Conservation (phyloP, 305 asterid species). For the Andrographis paniculata region DNA sequence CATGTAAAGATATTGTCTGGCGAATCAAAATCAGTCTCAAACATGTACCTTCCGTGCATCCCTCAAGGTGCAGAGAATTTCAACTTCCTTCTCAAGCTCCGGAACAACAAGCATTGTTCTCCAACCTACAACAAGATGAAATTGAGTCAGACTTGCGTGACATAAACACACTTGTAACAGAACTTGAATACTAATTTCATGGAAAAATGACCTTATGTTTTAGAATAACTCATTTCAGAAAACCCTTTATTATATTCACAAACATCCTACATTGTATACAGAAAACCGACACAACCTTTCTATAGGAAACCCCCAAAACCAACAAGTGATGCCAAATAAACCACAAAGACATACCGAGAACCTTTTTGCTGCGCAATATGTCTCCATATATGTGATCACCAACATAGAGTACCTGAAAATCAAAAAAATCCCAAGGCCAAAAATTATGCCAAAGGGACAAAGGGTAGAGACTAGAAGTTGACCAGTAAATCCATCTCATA, state of each 20-base stretch:
- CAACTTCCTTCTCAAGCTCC: slow-evolving; percentile 94
- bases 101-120: slow-evolving; percentile 99
- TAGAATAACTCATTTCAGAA: no score
- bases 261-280: slow-evolving; percentile 13
- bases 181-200: no score
- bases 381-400: slow-evolving; percentile 99
- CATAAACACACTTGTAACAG: no score
- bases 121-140: slow-evolving; percentile 60
- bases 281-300: no score
- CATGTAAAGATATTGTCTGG: slow-evolving; percentile 6
- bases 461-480: no score
- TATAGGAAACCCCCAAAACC: no score
- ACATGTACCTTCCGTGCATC: slow-evolving; percentile 62
- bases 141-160: no score
- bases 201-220: no score
- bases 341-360: slow-evolving; percentile 54
- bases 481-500: no score
- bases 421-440: slow-evolving; percentile 11
- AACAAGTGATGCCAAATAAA: no score
- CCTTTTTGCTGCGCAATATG: slow-evolving; percentile 92
- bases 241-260: no score
- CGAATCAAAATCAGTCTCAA: not conserved
- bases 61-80: slow-evolving; percentile 64
- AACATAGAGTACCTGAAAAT: slow-evolving; percentile 80
- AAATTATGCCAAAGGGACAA: no score